Percentiles rank a stretch among this genome's conserved stretches.
Conservation (phyloP, 108 stramenopile genomes). For the Bacterosira constricta region DNA sequence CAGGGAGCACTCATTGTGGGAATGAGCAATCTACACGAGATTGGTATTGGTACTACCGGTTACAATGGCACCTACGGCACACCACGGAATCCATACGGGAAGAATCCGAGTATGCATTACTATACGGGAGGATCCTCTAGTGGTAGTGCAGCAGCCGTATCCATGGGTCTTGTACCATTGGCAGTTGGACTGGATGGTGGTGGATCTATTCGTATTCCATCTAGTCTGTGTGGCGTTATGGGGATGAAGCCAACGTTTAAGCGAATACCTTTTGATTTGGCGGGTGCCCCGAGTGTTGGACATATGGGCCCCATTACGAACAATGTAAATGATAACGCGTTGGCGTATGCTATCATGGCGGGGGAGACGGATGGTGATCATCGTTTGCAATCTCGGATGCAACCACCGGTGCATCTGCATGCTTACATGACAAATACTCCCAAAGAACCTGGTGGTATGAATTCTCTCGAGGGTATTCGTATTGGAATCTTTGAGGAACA, state of each 20-base stretch:
- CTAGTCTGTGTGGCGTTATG: constrained; percentile 59
- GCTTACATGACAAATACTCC: constrained; percentile 7
- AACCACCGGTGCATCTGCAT: constrained; percentile 29
- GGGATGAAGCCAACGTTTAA: constrained; percentile 58
- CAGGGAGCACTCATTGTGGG: constrained; percentile 60
- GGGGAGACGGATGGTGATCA: constrained; percentile 21
- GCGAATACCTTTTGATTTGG: constrained; percentile 35
- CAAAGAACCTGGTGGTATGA: background rate
- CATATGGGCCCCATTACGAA: constrained; percentile 53
- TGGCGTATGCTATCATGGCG: constrained; percentile 53
- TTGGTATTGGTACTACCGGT: constrained; percentile 62
- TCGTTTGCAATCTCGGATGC: constrained; percentile 7
- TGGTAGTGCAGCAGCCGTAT: constrained; percentile 69
- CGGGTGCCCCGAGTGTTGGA: constrained; percentile 9
- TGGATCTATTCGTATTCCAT: constrained; percentile 71
- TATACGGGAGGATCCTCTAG: constrained; percentile 67
- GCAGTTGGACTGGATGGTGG: constrained; percentile 75
- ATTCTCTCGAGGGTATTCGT: constrained; percentile 12
- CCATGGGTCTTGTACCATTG: constrained; percentile 63
- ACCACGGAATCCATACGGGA: constrained; percentile 50
- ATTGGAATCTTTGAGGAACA: constrained; percentile 43
- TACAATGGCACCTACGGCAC: constrained; percentile 44
- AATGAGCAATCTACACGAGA: constrained; percentile 56
- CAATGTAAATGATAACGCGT: constrained; percentile 34
- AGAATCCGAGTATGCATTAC: constrained; percentile 17